Evolutionary conservation across 306 rosid genomes (phyloP).

Genomic region (Cyclanthera cordifolia): DNA sequence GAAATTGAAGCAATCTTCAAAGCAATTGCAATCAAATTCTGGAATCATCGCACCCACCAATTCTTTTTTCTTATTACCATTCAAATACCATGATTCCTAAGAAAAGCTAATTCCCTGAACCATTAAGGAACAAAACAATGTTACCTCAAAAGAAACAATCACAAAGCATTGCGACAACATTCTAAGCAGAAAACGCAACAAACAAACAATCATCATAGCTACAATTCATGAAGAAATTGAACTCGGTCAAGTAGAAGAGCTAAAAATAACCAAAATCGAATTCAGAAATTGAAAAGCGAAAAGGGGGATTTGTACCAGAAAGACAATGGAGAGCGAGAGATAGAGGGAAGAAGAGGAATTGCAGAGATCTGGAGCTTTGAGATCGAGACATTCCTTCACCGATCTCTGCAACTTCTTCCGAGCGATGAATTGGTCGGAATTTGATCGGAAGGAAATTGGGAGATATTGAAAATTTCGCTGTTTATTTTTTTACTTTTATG

Average conservation of each 20-base stretch:
- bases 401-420: background rate
- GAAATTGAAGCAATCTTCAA: background rate
- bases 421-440: background rate
- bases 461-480: background rate
- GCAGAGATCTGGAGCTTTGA: constrained; percentile 33
- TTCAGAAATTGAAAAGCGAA: background rate
- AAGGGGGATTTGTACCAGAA: constrained; percentile 26
- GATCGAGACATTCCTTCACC: constrained; percentile 27
- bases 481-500: background rate
- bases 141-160: background rate
- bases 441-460: background rate
- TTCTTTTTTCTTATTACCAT: background rate
- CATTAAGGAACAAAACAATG: constrained; percentile 1
- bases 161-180: background rate
- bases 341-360: constrained; percentile 19
- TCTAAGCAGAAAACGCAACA: background rate
- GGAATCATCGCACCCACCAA: background rate
- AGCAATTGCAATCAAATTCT: background rate
- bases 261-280: background rate
- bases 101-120: background rate
- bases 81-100: background rate
- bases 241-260: background rate
- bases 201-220: background rate
- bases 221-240: background rate
- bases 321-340: constrained; percentile 28